Percentiles rank a stretch among this genome's conserved stretches.
phyloP scores from a whole-genome alignment of 140 eudicot species.

The Flaveria floridana region DNA sequence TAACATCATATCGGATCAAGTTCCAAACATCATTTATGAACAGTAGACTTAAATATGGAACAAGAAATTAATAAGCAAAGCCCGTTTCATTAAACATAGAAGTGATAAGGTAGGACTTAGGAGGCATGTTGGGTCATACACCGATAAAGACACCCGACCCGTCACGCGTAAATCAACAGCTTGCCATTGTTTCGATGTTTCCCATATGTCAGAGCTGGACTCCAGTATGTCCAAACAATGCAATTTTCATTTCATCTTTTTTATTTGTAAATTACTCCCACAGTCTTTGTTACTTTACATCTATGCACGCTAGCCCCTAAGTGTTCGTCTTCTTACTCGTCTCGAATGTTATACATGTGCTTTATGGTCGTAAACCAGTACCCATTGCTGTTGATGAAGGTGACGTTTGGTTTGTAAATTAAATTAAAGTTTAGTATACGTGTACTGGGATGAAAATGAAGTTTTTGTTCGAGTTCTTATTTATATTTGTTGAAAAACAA shows the following conservation, averaged over 20 bases:
- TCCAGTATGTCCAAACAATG: background rate
- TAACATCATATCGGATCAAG: too few species aligned
- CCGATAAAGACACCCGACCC: slow-evolving; percentile 22
- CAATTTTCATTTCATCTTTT: background rate
- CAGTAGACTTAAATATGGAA: slow-evolving; percentile 2
- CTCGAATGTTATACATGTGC: background rate
- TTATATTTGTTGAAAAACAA: background rate
- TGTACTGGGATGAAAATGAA: background rate
- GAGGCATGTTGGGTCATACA: slow-evolving; percentile 32
- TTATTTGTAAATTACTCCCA: background rate
- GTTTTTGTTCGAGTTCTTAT: background rate
- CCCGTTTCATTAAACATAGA: slow-evolving; percentile 20
- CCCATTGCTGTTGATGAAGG: background rate
- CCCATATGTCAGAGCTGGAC: slow-evolving; percentile 16
- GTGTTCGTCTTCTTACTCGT: background rate
- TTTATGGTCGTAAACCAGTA: background rate
- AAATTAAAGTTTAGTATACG: background rate
- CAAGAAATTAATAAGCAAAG: slow-evolving; percentile 3
- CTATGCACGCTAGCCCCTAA: background rate
- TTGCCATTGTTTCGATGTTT: slow-evolving; percentile 8
- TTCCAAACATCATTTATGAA: background rate
- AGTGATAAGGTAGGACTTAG: slow-evolving; percentile 3
- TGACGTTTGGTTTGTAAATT: background rate
- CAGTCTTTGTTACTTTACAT: background rate
- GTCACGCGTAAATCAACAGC: slow-evolving; percentile 28